phyloP scores from a whole-genome alignment of 441 rosid species.

The Mallotus repandus region DNA sequence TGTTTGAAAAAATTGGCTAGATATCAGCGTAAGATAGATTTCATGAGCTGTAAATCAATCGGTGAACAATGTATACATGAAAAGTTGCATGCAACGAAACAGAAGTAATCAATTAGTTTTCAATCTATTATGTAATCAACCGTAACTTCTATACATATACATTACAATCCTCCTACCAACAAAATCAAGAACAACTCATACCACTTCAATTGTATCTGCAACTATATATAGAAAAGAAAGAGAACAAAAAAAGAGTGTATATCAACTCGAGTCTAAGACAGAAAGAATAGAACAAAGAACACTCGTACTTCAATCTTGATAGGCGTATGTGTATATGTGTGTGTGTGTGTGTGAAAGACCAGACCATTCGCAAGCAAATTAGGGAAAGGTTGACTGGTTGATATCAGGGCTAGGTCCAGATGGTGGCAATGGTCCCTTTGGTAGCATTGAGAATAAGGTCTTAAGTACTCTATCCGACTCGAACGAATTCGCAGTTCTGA shows the following conservation, averaged over 20 bases:
- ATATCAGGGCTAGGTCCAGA: conserved; percentile 52
- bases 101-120: too few species aligned
- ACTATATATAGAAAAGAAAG: neutral
- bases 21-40: too few species aligned
- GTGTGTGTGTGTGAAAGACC: neutral
- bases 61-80: too few species aligned
- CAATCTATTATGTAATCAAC: neutral
- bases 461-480: conserved; percentile 13
- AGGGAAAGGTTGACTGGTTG: conserved; percentile 17
- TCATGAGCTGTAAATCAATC: too few species aligned
- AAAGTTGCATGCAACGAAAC: too few species aligned
- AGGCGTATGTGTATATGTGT: neutral
- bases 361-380: neutral
- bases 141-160: neutral
- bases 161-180: neutral
- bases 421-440: conserved; percentile 52
- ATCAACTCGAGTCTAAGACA: neutral
- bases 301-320: neutral
- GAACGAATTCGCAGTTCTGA: conserved; percentile 4
- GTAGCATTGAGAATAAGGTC: conserved; percentile 37
- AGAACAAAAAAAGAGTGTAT: too few species aligned
- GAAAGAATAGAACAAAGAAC: neutral
- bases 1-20: too few species aligned
- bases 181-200: neutral
- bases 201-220: too few species aligned